Conservation (phyloP, 176 grass and related monocot species). For the Thalia dealbata region DNA sequence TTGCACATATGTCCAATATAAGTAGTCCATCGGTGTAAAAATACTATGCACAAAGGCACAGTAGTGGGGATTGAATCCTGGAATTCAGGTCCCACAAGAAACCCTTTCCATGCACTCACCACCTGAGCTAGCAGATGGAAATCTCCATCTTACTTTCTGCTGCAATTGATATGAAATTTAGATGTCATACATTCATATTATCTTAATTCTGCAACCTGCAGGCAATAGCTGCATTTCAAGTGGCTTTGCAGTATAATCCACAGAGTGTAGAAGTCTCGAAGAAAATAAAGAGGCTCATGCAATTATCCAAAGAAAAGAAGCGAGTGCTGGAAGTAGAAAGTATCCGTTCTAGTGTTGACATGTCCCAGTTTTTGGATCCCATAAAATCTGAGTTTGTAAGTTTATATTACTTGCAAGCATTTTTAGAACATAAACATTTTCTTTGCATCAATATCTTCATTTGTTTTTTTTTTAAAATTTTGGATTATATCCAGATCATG, state of each 20-base stretch:
- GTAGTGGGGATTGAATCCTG: no score
- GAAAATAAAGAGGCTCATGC: slow-evolving; percentile 83
- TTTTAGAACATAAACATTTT: no score
- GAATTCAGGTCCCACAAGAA: no score
- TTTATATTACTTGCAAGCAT: not conserved
- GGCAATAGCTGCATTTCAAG: slow-evolving; percentile 68
- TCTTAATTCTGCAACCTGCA: slow-evolving; percentile 22
- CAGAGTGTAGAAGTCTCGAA: slow-evolving; percentile 74
- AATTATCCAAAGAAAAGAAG: slow-evolving; percentile 76
- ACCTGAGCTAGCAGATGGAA: no score
- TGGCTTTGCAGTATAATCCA: slow-evolving; percentile 80
- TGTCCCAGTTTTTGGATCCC: slow-evolving; percentile 51
- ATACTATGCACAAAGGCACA: no score
- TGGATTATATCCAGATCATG: no score
- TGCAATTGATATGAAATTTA: not conserved
- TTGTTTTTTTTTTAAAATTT: no score
- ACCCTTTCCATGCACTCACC: no score
- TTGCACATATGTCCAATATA: not conserved
- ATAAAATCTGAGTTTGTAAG: slow-evolving; percentile 76
- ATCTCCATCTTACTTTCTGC: not conserved
- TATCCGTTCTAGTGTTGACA: slow-evolving; percentile 56
- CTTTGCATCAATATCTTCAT: no score
- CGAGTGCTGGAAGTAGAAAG: slow-evolving; percentile 57
- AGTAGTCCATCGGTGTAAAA: no score
- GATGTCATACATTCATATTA: not conserved